Base-by-base conservation (phyloP, 208 protist species). In the Acanthamoeba rhysodes region DNA sequence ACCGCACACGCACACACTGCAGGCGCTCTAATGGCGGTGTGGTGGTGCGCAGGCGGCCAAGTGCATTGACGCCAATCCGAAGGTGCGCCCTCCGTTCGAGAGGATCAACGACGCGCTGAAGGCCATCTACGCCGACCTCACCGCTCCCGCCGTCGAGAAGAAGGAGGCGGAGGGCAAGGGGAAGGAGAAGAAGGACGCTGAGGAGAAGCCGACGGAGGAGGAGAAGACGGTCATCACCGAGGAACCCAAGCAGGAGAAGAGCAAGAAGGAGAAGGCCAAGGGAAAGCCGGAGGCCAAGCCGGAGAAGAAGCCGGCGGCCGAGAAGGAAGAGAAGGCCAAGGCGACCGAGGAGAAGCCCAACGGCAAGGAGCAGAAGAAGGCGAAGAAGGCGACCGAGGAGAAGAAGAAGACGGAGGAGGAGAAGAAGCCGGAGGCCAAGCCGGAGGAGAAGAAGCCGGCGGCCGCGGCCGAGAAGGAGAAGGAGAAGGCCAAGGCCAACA, bases 21-120 rank as follows among this genome's bases (percentile, higher is more conserved):
- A 66, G 24, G 59, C 59, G 2, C 20, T 66, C 9, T 32, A n/a
- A 70, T 70, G 20, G n/a, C 20, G n/a, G 0, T 70, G 64, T 27
- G 8, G 64, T 18, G 14, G 10, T 9, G 20, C 64, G 8, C 64
- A 70, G 64, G 22, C 64, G 8, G n/a, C n/a, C 7, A 70, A 70
- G 64, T 70, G 64, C 22, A 70, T 70, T 32, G 64, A 70, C 64
- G 64, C 64, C 64, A 70, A 70, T 20, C 64, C 64, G 20, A 70
- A 70, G 64, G 64, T 70, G 64, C 64, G 64, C 9, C 64, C 64
- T 32, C 20, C 64, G 64, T 70, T 70, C 64, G 64, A 70, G 18
- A 70, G 64, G 64, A 70, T 70, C 64, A 70, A 9, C 64, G 64
- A 70, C n/a, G 64, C 64, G 64, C 64, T 70, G 14, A 70, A 70